Evolutionary conservation across 257 asterid genomes (phyloP), one percentile per base, ranked within the genome.

Genomic region (Gardenia jasminoides): DNA sequence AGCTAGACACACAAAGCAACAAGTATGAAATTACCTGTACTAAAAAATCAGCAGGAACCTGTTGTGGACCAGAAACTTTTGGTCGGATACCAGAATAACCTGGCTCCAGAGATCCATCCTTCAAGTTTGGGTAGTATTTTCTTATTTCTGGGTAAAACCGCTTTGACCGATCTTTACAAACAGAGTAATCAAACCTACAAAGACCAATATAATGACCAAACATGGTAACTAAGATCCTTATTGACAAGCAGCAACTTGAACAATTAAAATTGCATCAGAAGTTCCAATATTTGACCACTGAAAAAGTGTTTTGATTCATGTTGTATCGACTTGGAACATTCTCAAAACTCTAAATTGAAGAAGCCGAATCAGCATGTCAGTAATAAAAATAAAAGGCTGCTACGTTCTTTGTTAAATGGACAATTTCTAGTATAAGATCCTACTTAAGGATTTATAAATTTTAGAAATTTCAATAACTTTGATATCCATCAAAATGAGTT

Each of bases 1-100:
- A 30, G 44, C 2, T 43, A 10, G 24, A 28, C 64, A 10, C 22
- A 28, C 64, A 65, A 62, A 46, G 16, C n/a, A n/a, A n/a, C 17
- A 30, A 30, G 67, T 54, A 36, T 0, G 65, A 79, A 72, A 24
- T 83, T 77, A 91, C 98, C 96, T 93, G 99, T 77, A 93, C 78
- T 11, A 88, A 54, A 83, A 94, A 94, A 88, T 94, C 99, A 59
- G 84, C 79, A 20, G 89, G 87, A 76, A 70, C 83, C 67, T 87
- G 90, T 81, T 79, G 80, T 0, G 93, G 85, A n/a, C 95, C 94
- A 15, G 93, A 87, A 81, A 94, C 83, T 80, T 94, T 94, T 28
- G 98, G 87, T 77, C 99, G 89, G 78, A 94, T 86, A 61, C 99
- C 98, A 64, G 96, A 87, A 82, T 94, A 93, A 30, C 97, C 92